Base-by-base conservation (phyloP, 2,329 filamentous ascomycete species). In the Neoascochyta sp. region DNA sequence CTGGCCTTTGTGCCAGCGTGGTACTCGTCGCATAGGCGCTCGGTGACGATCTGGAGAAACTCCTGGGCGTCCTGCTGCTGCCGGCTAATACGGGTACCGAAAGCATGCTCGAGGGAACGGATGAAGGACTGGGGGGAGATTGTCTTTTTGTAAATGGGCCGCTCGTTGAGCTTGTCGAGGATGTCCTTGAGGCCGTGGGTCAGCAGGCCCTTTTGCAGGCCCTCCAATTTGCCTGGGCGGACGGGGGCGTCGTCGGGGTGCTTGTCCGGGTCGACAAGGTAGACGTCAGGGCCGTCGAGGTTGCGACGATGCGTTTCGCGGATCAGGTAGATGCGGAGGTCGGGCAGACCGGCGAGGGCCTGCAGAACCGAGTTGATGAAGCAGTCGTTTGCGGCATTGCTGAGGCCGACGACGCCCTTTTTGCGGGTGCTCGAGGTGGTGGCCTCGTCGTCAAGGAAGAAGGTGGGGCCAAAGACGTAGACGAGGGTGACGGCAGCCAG, bases 1-100 rank as follows among this genome's bases (percentile, higher is more conserved):
- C 89, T 74, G 9, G 86, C 88, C 54, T 83, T 77, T 50, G 77
- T 75, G 1, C 87, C 88, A 4, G 88, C 88, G 57, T 93, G 81
- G 53, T 95, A 95, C 64, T 98, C 92, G 55, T 98, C 92, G 52
- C 86, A 88, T 33, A 98, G 70, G 29, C 90, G 76, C 67, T 98
- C 90, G 3, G 87, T 84, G 9, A 98, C 83, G 27, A 96, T 82
- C 66, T 98, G 92, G 33, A 98, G 66, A 43, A 98, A 95, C 62
- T 98, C 92, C 57, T 98, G 92, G 8, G 92, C 92, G 67, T 98
- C 92, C 64, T 98, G 92, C 64, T 98, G 92, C 57, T 92, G 87
- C 31, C 90, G 76, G 57, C 86, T 95, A 50, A 98, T 94, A 50
- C 86, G 80, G 52, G 93, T 90, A 33, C 80, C 79, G 56, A 95